Evolutionary conservation across 495 filamentous ascomycete genomes (phyloP).

Genomic region (Pseudotulostoma volvatum): DNA sequence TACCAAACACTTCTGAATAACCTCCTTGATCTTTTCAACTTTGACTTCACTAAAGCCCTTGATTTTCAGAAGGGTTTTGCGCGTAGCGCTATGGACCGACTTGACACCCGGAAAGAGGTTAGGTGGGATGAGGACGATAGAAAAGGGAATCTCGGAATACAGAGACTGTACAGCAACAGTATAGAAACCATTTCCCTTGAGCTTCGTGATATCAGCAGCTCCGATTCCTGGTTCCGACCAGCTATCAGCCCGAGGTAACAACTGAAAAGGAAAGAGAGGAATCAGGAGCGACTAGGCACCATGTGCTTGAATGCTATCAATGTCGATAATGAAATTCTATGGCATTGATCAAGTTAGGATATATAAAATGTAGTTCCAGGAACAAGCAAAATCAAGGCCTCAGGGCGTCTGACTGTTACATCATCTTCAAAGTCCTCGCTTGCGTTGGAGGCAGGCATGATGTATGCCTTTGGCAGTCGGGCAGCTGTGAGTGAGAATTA

Average conservation of each 20-base stretch:
- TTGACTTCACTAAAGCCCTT: conserved; percentile 71
- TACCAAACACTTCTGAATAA: conserved; percentile 54
- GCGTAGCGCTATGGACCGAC: conserved; percentile 51
- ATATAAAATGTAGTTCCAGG: background rate
- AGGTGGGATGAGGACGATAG: background rate
- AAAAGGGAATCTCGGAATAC: too few relatives aligned
- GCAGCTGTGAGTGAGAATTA: background rate
- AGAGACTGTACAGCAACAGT: conserved; percentile 51
- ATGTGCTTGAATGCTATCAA: conserved; percentile 58
- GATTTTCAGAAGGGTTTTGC: conserved; percentile 52
- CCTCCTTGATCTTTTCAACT: conserved; percentile 71
- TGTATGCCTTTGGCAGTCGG: background rate
- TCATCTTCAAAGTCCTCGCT: conserved; percentile 41
- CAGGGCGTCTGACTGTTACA: too few relatives aligned
- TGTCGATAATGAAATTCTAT: conserved; percentile 50
- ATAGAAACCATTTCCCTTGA: conserved; percentile 53
- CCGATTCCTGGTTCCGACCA: conserved; percentile 39
- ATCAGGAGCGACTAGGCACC: too few relatives aligned
- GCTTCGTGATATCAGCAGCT: conserved; percentile 57
- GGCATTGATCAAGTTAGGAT: background rate
- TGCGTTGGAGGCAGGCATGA: conserved; percentile 34
- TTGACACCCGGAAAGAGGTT: conserved; percentile 8
- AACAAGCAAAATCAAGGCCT: too few relatives aligned
- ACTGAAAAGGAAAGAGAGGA: too few relatives aligned
- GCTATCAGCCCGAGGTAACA: background rate